These are phyloP conservation scores for Beauveria caledonica DNA, from an alignment of 2,329 filamentous ascomycete species.

Conservation along the genomic window DNA sequence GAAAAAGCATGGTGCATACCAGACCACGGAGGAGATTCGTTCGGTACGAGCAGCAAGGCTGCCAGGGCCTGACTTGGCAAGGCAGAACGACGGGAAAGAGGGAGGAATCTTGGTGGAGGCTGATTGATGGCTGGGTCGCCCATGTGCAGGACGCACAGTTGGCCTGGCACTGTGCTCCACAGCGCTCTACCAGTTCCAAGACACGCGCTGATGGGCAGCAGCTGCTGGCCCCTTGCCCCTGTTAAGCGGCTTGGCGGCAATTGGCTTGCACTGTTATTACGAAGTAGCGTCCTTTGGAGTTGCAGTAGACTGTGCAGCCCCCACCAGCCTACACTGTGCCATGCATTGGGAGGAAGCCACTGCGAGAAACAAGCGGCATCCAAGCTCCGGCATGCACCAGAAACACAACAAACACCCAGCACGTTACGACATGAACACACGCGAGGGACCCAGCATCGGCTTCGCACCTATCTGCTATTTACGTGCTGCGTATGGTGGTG, in stretches of 20 bases:
- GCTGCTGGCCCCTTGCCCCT: background rate
- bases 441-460: background rate
- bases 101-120: background rate
- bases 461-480: background rate
- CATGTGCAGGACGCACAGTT: background rate
- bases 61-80: background rate
- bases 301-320: background rate
- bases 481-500: background rate
- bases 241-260: background rate
- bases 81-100: too few relatives aligned
- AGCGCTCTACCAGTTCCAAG: background rate
- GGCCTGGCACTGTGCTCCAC: constrained; percentile 1
- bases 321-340: background rate
- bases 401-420: background rate
- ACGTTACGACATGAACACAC: background rate
- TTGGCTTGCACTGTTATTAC: background rate
- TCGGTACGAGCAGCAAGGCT: background rate
- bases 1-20: too few relatives aligned
- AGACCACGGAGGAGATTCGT: too few relatives aligned
- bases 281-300: background rate
- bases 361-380: background rate
- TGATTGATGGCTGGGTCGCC: too few relatives aligned
- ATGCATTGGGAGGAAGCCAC: background rate
- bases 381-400: background rate
- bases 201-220: background rate